Evolutionary conservation across 805 yeast genomes (phyloP).

Genomic region (Saturnispora galanensis): DNA sequence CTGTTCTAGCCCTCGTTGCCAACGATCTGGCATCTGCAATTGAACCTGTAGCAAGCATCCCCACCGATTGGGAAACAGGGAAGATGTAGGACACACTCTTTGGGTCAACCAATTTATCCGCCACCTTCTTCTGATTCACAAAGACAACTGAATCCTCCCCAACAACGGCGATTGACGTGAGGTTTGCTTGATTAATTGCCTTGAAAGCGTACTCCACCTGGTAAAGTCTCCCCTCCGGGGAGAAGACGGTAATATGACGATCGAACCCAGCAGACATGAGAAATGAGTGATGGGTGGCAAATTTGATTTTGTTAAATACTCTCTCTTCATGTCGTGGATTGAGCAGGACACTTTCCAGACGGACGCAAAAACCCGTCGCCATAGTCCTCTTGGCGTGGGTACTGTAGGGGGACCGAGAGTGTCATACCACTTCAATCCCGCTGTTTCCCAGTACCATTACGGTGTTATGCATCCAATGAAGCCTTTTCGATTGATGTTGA

Average conservation of each 20-base stretch:
- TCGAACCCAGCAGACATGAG: constrained; percentile 76
- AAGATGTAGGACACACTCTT: constrained; percentile 79
- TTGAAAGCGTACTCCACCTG: constrained; percentile 91
- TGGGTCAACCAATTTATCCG: constrained; percentile 88
- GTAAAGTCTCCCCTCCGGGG: constrained; percentile 95
- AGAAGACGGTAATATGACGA: constrained; percentile 96
- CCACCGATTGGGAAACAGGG: constrained; percentile 69
- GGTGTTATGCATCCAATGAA: constrained; percentile 98
- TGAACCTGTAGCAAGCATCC: constrained; percentile 89
- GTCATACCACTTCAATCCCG: constrained; percentile 81
- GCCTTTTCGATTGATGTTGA: constrained; percentile 86
- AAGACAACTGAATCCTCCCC: constrained; percentile 84
- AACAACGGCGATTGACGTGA: constrained; percentile 78
- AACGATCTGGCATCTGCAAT: constrained; percentile 92
- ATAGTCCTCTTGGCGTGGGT: constrained; percentile 35
- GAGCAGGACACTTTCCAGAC: constrained; percentile 22
- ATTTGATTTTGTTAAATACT: too few relatives aligned
- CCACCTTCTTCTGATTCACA: constrained; percentile 90
- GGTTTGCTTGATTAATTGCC: constrained; percentile 87
- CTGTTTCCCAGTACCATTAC: constrained; percentile 73
- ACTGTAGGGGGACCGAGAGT: constrained; percentile 39
- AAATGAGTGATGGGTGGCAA: background rate
- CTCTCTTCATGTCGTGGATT: constrained; percentile 13
- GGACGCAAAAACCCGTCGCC: constrained; percentile 16
- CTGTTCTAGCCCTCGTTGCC: constrained; percentile 85